A percentile compares a stretch with the other conserved stretches of the same genome.
Evolutionary conservation across 2,329 filamentous ascomycete species (phyloP).

Genomic region (Sporothrix euskadiensis): DNA sequence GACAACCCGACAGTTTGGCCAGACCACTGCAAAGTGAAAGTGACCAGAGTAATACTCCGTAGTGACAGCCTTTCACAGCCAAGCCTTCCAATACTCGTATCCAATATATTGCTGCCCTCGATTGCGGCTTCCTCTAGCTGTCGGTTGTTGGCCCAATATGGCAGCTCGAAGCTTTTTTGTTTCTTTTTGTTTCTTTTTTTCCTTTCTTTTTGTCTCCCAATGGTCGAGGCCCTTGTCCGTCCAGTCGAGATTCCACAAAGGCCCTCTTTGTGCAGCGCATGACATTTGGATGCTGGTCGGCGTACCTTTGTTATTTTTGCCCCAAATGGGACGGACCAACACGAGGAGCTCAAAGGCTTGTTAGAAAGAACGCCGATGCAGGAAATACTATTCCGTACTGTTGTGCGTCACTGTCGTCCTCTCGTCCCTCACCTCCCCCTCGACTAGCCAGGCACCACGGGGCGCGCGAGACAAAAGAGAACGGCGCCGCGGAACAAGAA

Average conservation of each 20-base stretch:
- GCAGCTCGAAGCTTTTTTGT: neutral
- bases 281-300: neutral
- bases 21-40: neutral
- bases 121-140: neutral
- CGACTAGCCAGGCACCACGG: constrained; percentile 20
- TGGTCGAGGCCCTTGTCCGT: neutral
- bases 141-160: neutral
- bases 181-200: neutral
- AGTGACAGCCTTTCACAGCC: neutral
- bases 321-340: neutral
- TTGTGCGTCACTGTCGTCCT: neutral
- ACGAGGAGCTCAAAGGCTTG: neutral
- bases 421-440: neutral
- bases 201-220: neutral
- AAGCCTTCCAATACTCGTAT: neutral
- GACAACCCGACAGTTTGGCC: neutral
- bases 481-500: neutral
- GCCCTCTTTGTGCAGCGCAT: neutral
- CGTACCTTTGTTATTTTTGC: neutral
- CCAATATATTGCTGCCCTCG: constrained; percentile 1
- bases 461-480: constrained; percentile 1
- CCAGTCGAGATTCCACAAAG: neutral
- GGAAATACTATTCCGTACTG: too few relatives aligned
- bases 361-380: neutral
- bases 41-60: neutral